These are phyloP conservation scores for Phyllachora maydis DNA, from an alignment of 2,329 filamentous ascomycete species.

Conservation along the genomic window DNA sequence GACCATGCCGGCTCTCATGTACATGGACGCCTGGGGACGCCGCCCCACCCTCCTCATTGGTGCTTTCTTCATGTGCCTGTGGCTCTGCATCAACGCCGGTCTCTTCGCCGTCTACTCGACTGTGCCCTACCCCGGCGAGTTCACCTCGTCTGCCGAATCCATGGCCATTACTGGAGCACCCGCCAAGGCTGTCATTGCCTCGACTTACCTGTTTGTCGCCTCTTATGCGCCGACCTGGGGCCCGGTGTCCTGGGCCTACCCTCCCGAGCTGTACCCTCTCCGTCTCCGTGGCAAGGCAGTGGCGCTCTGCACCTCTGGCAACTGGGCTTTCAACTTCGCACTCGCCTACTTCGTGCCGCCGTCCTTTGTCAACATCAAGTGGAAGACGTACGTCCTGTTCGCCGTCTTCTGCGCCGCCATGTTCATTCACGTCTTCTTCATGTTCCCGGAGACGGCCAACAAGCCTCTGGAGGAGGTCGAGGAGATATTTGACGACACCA, in stretches of 20 bases:
- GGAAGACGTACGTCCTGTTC: constrained; percentile 14
- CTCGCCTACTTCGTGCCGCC: constrained; percentile 16
- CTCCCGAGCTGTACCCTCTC: constrained; percentile 1
- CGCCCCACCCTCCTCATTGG: constrained; percentile 46
- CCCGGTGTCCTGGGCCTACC: constrained; percentile 6
- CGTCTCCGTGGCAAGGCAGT: constrained; percentile 14
- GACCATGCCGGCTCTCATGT: constrained; percentile 58
- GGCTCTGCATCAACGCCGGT: constrained; percentile 22
- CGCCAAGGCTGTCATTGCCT: constrained; percentile 39
- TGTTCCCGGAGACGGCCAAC: constrained; percentile 15
- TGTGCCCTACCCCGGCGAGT: constrained; percentile 11
- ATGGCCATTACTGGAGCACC: constrained; percentile 24
- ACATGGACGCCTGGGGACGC: constrained; percentile 57
- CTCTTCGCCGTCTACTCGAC: constrained; percentile 20
- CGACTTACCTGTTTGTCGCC: constrained; percentile 43
- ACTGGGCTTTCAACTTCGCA: constrained; percentile 20
- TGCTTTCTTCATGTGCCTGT: constrained; percentile 38
- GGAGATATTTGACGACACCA: constrained; percentile 13
- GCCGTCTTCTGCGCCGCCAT: constrained; percentile 13
- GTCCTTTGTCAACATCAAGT: constrained; percentile 15
- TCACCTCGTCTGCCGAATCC: constrained; percentile 19
- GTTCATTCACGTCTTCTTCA: constrained; percentile 12
- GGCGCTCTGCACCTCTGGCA: constrained; percentile 12
- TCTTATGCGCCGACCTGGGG: constrained; percentile 23
- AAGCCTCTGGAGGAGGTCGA: constrained; percentile 13